Base-by-base conservation (phyloP, 2,329 filamentous ascomycete species). In the Sporothrix sp. region DNA sequence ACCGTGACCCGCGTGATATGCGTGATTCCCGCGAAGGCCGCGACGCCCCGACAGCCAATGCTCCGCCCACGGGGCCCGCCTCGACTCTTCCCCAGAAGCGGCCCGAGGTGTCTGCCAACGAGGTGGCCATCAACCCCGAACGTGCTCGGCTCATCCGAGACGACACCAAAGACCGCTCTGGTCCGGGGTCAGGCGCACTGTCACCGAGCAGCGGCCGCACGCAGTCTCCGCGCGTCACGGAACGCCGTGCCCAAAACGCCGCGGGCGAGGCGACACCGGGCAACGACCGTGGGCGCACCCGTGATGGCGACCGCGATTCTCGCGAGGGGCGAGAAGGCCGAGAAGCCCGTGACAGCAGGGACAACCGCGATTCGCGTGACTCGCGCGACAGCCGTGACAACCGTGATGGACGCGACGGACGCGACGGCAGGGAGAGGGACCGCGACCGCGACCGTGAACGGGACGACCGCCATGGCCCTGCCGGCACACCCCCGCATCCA, bases 61-160 rank as follows among this genome's bases (percentile, higher is more conserved):
- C 42, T 5, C 33, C 45, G 9, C 45, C 40, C 9, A 42, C 38
- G 7, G 40, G 45, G 4, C 46, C 32, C 3, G 40, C 50, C 3
- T 52, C 50, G 4, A 38, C 39, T 8, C 37, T 38, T 2, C 33
- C 43, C 4, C 43, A 47, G 25, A 48, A 39, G 23, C 44, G 47
- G 13, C 25, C 35, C 25, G 30, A 38, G 27, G 52, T 56, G 4
- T 61, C 64, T 9, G 13, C 58, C 2, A 61, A 65, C 16, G 76
- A 75, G 10, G 73, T 74, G 7, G 65, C 67, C 8, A 74, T 79
- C 58, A 79, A 79, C 54, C 75, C 77, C 1, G 74, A 78, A 47
- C 70, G 77, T 51, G 74, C 75, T 27, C 70, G 74, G 8, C 63
- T 76, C 5, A 70, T 78, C 61, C 63, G 8, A 56, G 62, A 18